These are phyloP conservation scores for Claviceps quebecensis DNA, from an alignment of 2,329 filamentous ascomycete species.

Conservation along the genomic window DNA sequence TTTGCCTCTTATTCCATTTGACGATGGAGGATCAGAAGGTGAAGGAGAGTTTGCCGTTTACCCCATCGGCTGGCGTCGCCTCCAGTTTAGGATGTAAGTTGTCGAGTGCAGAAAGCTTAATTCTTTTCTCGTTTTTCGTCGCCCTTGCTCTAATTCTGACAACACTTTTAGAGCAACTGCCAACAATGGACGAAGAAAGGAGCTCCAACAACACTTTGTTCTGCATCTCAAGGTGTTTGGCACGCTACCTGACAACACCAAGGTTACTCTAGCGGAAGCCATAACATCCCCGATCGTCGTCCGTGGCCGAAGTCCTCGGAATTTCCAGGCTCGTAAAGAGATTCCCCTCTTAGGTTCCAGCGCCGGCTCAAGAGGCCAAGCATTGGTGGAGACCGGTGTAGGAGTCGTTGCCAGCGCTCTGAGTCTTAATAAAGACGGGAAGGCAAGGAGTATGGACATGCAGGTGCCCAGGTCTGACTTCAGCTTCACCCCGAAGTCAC, in stretches of 20 bases:
- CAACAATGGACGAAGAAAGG: conserved; percentile 88
- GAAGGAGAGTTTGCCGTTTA: conserved; percentile 81
- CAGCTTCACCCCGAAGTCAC: conserved; percentile 45
- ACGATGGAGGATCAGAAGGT: conserved; percentile 41
- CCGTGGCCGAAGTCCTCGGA: conserved; percentile 79
- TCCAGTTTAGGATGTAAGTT: conserved; percentile 73
- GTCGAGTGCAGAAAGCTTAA: conserved; percentile 22
- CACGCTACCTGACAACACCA: conserved; percentile 70
- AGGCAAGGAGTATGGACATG: conserved; percentile 35
- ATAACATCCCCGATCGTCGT: conserved; percentile 87
- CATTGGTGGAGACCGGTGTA: conserved; percentile 47
- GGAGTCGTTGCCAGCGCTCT: conserved; percentile 46
- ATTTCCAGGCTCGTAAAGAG: conserved; percentile 90
- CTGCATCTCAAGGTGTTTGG: conserved; percentile 76
- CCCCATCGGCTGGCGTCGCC: conserved; percentile 82
- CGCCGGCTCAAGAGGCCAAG: conserved; percentile 65
- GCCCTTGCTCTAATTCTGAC: neutral
- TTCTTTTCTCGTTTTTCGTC: conserved; percentile 11
- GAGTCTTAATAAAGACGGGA: conserved; percentile 39
- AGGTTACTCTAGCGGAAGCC: conserved; percentile 68
- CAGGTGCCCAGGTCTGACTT: conserved; percentile 43
- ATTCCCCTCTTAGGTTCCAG: conserved; percentile 70
- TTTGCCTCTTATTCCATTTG: conserved; percentile 57
- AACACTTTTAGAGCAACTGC: conserved; percentile 57
- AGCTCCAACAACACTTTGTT: conserved; percentile 92